These are phyloP conservation scores for Gossypioides kirkii DNA, from an alignment of 345 rosid species.

Conservation along the genomic window DNA sequence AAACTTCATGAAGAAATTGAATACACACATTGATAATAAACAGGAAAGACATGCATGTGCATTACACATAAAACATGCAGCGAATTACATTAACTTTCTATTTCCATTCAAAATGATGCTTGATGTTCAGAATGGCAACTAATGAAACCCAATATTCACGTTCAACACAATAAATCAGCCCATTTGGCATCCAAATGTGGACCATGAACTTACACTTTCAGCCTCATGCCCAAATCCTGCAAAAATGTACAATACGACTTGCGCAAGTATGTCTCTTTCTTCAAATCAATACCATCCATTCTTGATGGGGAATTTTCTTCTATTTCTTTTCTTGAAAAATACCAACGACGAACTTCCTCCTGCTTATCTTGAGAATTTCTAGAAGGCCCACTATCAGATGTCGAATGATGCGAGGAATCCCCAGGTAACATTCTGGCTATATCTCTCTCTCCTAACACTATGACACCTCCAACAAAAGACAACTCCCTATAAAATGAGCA, in stretches of 20 bases:
- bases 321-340: constrained; percentile 79
- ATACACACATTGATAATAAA: background rate
- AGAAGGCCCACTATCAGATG: constrained; percentile 40
- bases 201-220: constrained; percentile 76
- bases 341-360: constrained; percentile 73
- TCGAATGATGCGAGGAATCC: constrained; percentile 41
- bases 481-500: constrained; percentile 8
- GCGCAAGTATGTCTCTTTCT: constrained; percentile 88
- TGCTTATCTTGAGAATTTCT: constrained; percentile 46
- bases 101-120: background rate
- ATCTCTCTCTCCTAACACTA: constrained; percentile 15
- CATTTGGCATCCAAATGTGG: background rate
- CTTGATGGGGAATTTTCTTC: constrained; percentile 93
- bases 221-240: constrained; percentile 96
- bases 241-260: constrained; percentile 95
- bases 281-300: constrained; percentile 79
- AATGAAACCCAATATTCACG: background rate
- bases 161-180: background rate
- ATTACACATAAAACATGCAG: background rate
- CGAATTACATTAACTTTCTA: background rate
- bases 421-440: constrained; percentile 48
- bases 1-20: background rate
- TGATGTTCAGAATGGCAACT: background rate
- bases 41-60: background rate
- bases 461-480: background rate